These are phyloP conservation scores for Zasmidium cellare DNA, from an alignment of 2,329 filamentous ascomycete genomes.

Conservation along the genomic window DNA sequence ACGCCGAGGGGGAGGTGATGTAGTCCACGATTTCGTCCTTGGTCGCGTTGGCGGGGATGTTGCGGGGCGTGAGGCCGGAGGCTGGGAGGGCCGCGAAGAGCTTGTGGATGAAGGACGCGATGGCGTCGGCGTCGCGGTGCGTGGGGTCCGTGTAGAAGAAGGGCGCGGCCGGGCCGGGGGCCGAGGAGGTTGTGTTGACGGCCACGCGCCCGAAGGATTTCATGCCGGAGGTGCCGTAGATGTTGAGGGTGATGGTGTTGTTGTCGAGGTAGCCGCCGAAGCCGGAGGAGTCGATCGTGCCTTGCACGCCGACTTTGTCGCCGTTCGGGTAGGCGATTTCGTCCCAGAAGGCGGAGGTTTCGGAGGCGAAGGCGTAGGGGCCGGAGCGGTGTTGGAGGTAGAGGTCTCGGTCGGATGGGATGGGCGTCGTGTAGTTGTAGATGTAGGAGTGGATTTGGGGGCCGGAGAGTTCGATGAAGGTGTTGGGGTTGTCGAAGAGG, in stretches of 20 bases:
- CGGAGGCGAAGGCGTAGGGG: constrained; percentile 55
- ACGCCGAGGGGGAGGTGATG: constrained; percentile 47
- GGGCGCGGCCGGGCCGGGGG: constrained; percentile 52
- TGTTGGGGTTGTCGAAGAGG: constrained; percentile 53
- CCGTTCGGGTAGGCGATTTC: constrained; percentile 53
- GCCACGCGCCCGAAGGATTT: constrained; percentile 53
- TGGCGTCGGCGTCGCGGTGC: constrained; percentile 45
- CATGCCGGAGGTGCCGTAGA: constrained; percentile 59
- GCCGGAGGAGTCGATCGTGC: constrained; percentile 54
- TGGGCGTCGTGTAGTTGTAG: constrained; percentile 49
- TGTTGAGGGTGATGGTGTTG: constrained; percentile 56
- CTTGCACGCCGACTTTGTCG: constrained; percentile 49
- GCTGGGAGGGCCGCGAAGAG: constrained; percentile 50
- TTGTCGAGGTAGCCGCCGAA: constrained; percentile 51
- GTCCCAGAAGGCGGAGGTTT: constrained; percentile 57
- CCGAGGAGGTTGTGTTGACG: constrained; percentile 55
- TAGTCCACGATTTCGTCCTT: constrained; percentile 52
- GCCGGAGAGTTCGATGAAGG: constrained; percentile 52
- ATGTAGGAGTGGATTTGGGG: constrained; percentile 52
- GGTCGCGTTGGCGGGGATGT: constrained; percentile 48
- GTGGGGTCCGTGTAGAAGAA: constrained; percentile 53
- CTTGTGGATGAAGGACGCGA: constrained; percentile 52
- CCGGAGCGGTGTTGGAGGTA: constrained; percentile 53
- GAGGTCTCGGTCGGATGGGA: constrained; percentile 43
- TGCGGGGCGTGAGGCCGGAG: constrained; percentile 48